phyloP scores from a whole-genome alignment of 2,329 filamentous ascomycete species.

The Tolypocladium tropicale region DNA sequence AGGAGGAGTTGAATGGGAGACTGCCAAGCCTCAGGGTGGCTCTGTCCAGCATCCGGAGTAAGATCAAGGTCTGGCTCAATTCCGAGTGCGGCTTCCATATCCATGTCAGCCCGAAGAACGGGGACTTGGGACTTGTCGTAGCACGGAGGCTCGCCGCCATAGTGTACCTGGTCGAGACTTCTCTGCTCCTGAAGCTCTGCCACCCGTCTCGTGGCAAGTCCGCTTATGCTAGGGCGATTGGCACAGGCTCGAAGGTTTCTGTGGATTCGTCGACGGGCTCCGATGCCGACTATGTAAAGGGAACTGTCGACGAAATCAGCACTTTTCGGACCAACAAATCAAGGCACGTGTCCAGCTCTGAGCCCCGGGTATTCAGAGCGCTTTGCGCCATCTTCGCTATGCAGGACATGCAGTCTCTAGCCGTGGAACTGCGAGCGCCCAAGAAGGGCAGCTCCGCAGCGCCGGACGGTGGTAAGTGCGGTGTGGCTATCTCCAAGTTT shows the following conservation, averaged over 20 bases:
- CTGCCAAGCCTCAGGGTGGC: conserved; percentile 12
- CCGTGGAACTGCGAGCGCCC: background rate
- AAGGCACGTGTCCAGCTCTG: background rate
- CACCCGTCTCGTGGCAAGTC: conserved; percentile 12
- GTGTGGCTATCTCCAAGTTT: conserved; percentile 12
- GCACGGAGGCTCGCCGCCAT: conserved; percentile 11
- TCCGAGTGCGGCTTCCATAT: conserved; percentile 15
- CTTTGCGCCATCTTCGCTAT: background rate
- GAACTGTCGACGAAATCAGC: background rate
- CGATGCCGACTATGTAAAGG: background rate
- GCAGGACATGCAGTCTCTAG: background rate
- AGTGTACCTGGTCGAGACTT: conserved; percentile 12
- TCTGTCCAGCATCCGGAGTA: conserved; percentile 7
- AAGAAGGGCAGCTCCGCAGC: background rate
- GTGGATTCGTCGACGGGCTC: background rate
- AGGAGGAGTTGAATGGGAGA: conserved; percentile 8
- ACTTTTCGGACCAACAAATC: background rate
- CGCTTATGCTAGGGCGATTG: conserved; percentile 8
- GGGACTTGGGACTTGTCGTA: conserved; percentile 7
- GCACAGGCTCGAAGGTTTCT: conserved; percentile 6
- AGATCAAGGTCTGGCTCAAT: conserved; percentile 14
- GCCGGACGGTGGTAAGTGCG: conserved; percentile 9
- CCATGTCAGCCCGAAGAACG: conserved; percentile 11
- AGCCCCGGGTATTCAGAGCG: background rate
- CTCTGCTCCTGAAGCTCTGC: conserved; percentile 11